phyloP scores from a whole-genome alignment of 2,329 filamentous ascomycete species.

The Monosporascus sp. region DNA sequence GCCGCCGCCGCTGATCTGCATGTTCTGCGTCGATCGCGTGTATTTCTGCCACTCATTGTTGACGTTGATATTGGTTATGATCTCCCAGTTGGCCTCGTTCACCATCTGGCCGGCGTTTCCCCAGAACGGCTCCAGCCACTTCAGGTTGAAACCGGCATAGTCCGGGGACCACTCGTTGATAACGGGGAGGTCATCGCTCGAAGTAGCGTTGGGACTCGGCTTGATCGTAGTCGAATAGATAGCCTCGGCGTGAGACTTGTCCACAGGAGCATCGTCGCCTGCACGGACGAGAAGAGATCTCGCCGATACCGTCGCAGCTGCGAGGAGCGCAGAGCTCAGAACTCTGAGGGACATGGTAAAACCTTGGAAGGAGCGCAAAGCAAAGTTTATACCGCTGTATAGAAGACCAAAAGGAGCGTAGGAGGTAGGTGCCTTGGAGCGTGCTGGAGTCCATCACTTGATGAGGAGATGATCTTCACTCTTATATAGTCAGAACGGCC shows the following conservation, averaged over 20 bases:
- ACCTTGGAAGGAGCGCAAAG: not conserved
- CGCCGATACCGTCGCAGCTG: too few species aligned
- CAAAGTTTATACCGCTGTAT: not conserved
- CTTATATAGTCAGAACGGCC: not conserved
- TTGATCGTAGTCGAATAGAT: too few species aligned
- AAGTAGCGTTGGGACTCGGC: too few species aligned
- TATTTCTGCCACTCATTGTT: slow-evolving; percentile 48
- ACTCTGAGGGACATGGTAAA: not conserved
- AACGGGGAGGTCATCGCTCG: slow-evolving; percentile 7
- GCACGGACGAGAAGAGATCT: too few species aligned
- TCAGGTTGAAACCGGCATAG: slow-evolving; percentile 34
- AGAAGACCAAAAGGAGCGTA: not conserved
- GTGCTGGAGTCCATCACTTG: not conserved
- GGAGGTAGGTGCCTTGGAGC: not conserved
- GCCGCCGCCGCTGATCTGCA: slow-evolving; percentile 45
- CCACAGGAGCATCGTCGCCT: too few species aligned
- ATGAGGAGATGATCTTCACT: not conserved
- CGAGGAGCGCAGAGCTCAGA: not conserved
- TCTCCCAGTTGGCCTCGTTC: slow-evolving; percentile 39
- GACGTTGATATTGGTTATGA: slow-evolving; percentile 37
- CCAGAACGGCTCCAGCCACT: slow-evolving; percentile 43
- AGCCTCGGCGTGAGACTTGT: too few species aligned
- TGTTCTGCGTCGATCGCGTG: slow-evolving; percentile 36
- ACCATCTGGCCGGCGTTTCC: slow-evolving; percentile 34
- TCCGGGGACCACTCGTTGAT: slow-evolving; percentile 25